These are phyloP conservation scores for Clitopilus hobsonii DNA, from an alignment of 768 basidiomycete species.

Conservation along the genomic window DNA sequence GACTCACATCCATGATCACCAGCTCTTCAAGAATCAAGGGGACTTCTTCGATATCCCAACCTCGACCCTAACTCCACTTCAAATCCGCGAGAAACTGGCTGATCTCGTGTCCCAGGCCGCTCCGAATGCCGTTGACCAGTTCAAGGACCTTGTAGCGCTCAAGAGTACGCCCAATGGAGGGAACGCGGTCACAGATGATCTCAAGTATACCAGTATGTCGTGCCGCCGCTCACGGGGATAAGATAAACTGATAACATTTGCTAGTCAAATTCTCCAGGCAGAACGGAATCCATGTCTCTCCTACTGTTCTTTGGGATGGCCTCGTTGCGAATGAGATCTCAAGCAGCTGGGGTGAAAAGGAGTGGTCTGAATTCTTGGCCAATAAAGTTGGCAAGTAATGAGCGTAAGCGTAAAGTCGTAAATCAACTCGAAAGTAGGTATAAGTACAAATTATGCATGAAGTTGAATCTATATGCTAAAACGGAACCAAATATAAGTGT, in stretches of 20 bases:
- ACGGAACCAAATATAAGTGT: neutral
- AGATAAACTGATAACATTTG: neutral
- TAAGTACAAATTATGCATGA: neutral
- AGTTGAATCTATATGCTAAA: no score
- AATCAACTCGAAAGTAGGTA: no score
- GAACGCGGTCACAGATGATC: constrained; percentile 73
- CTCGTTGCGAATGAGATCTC: constrained; percentile 67
- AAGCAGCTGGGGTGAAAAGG: constrained; percentile 75
- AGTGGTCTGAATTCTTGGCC: constrained; percentile 76
- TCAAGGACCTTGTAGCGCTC: constrained; percentile 59
- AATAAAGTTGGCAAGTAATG: constrained; percentile 44
- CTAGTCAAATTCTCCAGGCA: constrained; percentile 88
- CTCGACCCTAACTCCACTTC: constrained; percentile 58
- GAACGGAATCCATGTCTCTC: constrained; percentile 90
- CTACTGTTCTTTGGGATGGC: constrained; percentile 77
- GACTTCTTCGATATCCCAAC: constrained; percentile 80
- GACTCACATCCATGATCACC: no score
- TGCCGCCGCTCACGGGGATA: neutral
- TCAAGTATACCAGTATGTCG: constrained; percentile 82
- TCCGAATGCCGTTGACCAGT: constrained; percentile 39
- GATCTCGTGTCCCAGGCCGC: constrained; percentile 51
- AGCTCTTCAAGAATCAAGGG: constrained; percentile 75
- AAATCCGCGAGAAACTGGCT: constrained; percentile 74
- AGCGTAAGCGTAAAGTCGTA: no score
- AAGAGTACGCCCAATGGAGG: constrained; percentile 75